Evolutionary conservation across 306 rosid genomes (phyloP), one percentile per base, ranked within the genome.

Genomic region (Arachis hypogaea): DNA sequence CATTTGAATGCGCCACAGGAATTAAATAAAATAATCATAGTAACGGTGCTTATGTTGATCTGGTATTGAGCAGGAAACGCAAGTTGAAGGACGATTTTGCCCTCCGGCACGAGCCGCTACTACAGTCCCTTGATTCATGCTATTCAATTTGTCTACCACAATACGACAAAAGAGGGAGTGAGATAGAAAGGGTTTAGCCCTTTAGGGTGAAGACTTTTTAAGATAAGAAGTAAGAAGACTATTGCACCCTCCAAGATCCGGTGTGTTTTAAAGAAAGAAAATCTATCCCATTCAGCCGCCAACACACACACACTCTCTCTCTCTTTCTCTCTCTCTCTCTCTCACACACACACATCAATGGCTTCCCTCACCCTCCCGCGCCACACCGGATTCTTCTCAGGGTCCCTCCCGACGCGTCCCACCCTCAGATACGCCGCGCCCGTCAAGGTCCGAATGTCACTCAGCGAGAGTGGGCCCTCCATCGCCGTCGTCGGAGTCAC

Each of bases 401-500:
- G 75, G 8, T 46, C 69, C 42, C 59, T 11, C 9, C 73, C 62
- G 3, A n/a, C 77, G 69, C 69, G 41, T 2, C 46, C 83, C 82
- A 80, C 36, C 4, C 62, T 82, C 63, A 70, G 54, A 1, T 28
- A 68, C 38, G 29, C 79, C 0, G 22, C 18, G 8, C 80, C 88
- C 5, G 38, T 61, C 28, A 67, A 70, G 38, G 80, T 94, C 76
- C 89, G 87, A 9, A 92, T 94, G 97, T 82, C 95, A 1, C 88
- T 92, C 63, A 89, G 71, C 9, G 95, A 94, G 38, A 75, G 40
- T 72, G 99, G 76, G 0, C 99, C 99, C 1, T 85, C 99, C 3
- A 38, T 94, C 42, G 97, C 99, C 62, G 88, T 94, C 12, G 97
- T 92, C 0, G 99, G 99, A 3, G 99, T 92, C 68, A 92, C 99